phyloP scores from a whole-genome alignment of 1,284 basidiomycete species.

The Chalciporus piperatoides region DNA sequence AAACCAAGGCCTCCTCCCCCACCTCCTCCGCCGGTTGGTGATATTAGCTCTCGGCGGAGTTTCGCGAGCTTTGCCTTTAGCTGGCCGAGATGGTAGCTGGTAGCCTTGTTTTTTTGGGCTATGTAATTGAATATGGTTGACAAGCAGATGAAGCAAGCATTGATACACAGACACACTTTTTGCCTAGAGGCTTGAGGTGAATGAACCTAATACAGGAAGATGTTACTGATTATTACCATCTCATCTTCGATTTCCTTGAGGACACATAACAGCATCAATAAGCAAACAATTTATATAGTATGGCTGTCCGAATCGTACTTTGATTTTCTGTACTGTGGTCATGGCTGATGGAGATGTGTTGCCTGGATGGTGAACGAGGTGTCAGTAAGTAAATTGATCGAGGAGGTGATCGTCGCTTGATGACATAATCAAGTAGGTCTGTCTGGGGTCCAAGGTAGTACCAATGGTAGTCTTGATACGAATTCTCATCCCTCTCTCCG shows the following conservation, averaged over 20 bases:
- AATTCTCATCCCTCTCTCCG: slow-evolving; percentile 5
- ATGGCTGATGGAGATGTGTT: slow-evolving; percentile 42
- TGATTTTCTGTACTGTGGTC: slow-evolving; percentile 89
- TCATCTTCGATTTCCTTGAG: slow-evolving; percentile 91
- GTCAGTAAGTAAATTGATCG: too few relatives aligned
- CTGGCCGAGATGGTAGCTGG: slow-evolving; percentile 93
- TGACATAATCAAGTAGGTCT: slow-evolving; percentile 21
- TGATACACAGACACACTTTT: slow-evolving; percentile 46
- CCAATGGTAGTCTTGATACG: slow-evolving; percentile 12
- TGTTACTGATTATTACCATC: slow-evolving; percentile 59
- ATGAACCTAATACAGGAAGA: slow-evolving; percentile 15
- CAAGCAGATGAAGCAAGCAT: slow-evolving; percentile 4
- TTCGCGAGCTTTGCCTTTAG: slow-evolving; percentile 99
- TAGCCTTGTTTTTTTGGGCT: slow-evolving; percentile 98
- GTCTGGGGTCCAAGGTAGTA: not conserved
- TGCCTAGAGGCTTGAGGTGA: slow-evolving; percentile 37
- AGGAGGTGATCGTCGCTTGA: slow-evolving; percentile 1
- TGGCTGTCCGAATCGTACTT: slow-evolving; percentile 48
- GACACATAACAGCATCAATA: slow-evolving; percentile 13
- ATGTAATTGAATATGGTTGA: slow-evolving; percentile 18
- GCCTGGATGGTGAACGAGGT: not conserved
- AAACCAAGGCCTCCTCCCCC: slow-evolving; percentile 87
- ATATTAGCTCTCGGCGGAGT: slow-evolving; percentile 90
- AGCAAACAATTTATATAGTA: slow-evolving; percentile 14
- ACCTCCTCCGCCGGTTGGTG: slow-evolving; percentile 76